These are phyloP conservation scores for Pseudodiploospora longispora DNA, from an alignment of 2,329 filamentous ascomycete species.

Conservation along the genomic window DNA sequence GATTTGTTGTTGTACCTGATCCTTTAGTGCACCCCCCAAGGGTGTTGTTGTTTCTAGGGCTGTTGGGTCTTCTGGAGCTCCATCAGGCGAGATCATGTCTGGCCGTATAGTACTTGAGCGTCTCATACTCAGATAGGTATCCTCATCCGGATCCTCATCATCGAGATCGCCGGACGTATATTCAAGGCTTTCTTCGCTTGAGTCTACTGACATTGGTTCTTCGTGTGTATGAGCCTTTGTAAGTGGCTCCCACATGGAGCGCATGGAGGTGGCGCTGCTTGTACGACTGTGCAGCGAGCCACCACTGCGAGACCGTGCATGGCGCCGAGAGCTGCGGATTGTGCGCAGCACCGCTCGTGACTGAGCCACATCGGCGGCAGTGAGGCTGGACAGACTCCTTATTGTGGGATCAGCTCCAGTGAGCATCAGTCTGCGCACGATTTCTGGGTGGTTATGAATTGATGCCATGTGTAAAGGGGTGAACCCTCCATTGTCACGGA, in stretches of 20 bases:
- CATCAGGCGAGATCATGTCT: slow-evolving; percentile 19
- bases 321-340: slow-evolving; percentile 53
- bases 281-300: slow-evolving; percentile 51
- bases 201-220: slow-evolving; percentile 32
- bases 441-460: slow-evolving; percentile 66
- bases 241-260: slow-evolving; percentile 57
- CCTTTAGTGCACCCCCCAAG: slow-evolving; percentile 61
- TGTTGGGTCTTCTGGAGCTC: slow-evolving; percentile 35
- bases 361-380: slow-evolving; percentile 61
- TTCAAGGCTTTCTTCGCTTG: slow-evolving; percentile 34
- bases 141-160: slow-evolving; percentile 32
- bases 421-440: slow-evolving; percentile 66
- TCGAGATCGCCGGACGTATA: slow-evolving; percentile 38
- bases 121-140: slow-evolving; percentile 28
- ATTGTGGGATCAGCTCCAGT: slow-evolving; percentile 65
- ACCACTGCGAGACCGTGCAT: slow-evolving; percentile 60
- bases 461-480: slow-evolving; percentile 76
- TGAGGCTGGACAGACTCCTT: slow-evolving; percentile 61
- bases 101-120: slow-evolving; percentile 20
- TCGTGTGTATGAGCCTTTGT: slow-evolving; percentile 24
- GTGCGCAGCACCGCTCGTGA: slow-evolving; percentile 56
- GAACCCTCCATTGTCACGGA: slow-evolving; percentile 70
- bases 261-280: slow-evolving; percentile 59
- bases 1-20: slow-evolving; percentile 65
- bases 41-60: slow-evolving; percentile 45